Evolutionary conservation across 371 early-diverging fungal species (phyloP), one percentile per base, ranked within the genome.

Genomic region (Synchytrium microbalum): DNA sequence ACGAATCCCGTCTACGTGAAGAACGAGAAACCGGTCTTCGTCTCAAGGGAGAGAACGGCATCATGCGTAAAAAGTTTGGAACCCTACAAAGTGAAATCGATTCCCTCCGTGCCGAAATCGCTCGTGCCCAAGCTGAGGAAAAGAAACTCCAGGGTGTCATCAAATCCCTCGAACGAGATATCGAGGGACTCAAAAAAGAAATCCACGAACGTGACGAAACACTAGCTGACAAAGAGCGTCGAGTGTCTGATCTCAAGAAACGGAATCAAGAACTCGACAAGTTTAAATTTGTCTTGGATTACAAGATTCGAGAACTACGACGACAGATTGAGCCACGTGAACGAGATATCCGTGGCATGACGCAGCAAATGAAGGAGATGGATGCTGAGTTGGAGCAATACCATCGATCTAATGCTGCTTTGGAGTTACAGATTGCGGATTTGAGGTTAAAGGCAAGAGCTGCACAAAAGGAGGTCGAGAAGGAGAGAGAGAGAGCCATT

Each of bases 181-280:
- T 81, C 59, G 70, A 70, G 1, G 79, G 79, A 1, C 56, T 81
- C 46, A 77, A 76, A 60, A 80, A 80, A 72, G 82, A 82, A 79
- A 79, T 82, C 56, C 79, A 80, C 56, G 79, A 83, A 63, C 65
- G 83, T 10, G 81, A 81, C 59, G 82, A 80, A 46, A 80, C 82
- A 10, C 77, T 81, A 58, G 79, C 77, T 59, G 83, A 83, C 67
- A 83, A 83, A 62, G 83, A 83, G 58, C 74, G 74, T 64, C 74
- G 80, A 26, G 78, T 82, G 51, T 79, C 78, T 58, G 80, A 82
- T 61, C 60, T 81, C 23, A 80, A 83, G 62, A 83, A 82, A 66
- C 81, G 81, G 69, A 83, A 83, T 62, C 80, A 82, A 56, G 83
- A 83, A 71, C 75, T 83, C 19, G 83, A 83, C 61, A 83, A 83